phyloP scores from a whole-genome alignment of 1,284 basidiomycete genomes.

The Laetiporus sulphureus region DNA sequence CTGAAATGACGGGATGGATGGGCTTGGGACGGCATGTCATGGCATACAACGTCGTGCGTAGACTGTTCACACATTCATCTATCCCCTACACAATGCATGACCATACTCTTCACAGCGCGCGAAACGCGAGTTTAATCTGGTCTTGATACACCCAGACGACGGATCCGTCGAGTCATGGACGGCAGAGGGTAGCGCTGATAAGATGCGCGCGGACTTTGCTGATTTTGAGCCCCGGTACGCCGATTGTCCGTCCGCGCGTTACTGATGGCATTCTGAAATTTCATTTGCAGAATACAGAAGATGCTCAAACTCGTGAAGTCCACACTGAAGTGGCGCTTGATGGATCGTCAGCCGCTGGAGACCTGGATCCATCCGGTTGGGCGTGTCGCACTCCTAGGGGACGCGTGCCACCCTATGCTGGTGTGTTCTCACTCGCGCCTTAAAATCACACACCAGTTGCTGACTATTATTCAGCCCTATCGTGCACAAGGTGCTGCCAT shows the following conservation, averaged over 20 bases:
- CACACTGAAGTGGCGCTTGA: constrained; percentile 43
- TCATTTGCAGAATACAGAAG: constrained; percentile 35
- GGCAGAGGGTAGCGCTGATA: constrained; percentile 36
- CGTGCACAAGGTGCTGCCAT: constrained; percentile 65
- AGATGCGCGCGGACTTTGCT: constrained; percentile 37
- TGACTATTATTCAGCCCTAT: constrained; percentile 40
- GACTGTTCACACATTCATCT: constrained; percentile 1
- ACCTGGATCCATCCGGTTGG: constrained; percentile 46
- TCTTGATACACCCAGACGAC: constrained; percentile 37
- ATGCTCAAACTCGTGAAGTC: constrained; percentile 39
- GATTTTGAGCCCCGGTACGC: constrained; percentile 38
- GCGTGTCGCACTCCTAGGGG: constrained; percentile 44
- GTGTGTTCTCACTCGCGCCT: constrained; percentile 27
- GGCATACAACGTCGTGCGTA: constrained; percentile 36
- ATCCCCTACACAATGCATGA: neutral
- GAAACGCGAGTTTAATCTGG: constrained; percentile 36
- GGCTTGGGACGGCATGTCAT: constrained; percentile 35
- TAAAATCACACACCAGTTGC: neutral
- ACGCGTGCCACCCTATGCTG: constrained; percentile 57
- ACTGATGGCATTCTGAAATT: neutral
- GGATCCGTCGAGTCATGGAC: constrained; percentile 41
- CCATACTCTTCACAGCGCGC: constrained; percentile 22
- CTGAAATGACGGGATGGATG: constrained; percentile 40
- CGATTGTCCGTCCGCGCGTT: neutral
- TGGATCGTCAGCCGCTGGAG: constrained; percentile 39